Evolutionary conservation across 345 rosid genomes (phyloP).

Genomic region (Eucalyptus pauciflora): DNA sequence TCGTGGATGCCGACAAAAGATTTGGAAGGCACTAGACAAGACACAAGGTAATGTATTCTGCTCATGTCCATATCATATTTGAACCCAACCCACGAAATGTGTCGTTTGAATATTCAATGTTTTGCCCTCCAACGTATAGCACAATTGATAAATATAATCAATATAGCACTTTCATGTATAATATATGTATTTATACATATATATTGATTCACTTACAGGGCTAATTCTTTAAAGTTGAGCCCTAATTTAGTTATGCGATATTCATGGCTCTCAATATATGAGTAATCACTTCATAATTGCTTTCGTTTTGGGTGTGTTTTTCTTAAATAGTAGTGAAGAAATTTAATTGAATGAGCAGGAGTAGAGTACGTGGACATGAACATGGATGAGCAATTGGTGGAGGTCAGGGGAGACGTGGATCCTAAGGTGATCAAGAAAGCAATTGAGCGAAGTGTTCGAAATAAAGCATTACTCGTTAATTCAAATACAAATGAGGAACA

Average conservation of each 20-base stretch:
- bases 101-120: neutral
- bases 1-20: neutral
- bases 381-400: neutral
- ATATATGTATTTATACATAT: neutral
- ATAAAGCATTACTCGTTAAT: neutral
- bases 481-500: neutral
- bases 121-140: neutral
- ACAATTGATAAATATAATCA: neutral
- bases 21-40: neutral
- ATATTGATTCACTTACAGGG: neutral
- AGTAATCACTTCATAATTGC: neutral
- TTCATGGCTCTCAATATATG: neutral
- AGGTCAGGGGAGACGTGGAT: neutral
- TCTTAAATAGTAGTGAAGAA: neutral
- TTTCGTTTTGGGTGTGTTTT: neutral
- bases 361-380: neutral
- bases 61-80: neutral
- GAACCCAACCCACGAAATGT: neutral
- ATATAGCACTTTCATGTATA: neutral
- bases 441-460: neutral
- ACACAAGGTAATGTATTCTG: neutral
- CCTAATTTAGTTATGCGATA: neutral
- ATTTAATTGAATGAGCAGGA: neutral
- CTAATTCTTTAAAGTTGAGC: neutral
- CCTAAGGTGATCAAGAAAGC: neutral